Evolutionary conservation across 495 filamentous ascomycete genomes (phyloP), one percentile per base, ranked within the genome.

Genomic region (Chaetomidium leptoderma): DNA sequence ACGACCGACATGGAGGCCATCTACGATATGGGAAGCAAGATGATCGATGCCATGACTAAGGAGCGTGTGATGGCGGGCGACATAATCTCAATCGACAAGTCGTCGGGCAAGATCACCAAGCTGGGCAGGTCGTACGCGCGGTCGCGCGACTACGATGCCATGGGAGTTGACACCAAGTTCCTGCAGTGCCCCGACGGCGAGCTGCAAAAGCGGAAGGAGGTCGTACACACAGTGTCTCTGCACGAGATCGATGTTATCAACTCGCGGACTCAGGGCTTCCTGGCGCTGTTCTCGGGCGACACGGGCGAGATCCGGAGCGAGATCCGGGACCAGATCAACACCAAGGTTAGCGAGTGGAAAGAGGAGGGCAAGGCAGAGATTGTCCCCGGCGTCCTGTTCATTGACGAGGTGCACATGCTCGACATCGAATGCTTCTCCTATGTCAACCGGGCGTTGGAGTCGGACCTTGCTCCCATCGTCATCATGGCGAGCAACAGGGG

Each of bases 231-330:
- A 3, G 93, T 99, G 60, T 91, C 86, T 40, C 81, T 99, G 2
- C 93, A 99, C 74, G 93, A 99, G 72, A 97, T 99, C 66, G 93
- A 99, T 68, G 93, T 99, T 23, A 97, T 97, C 78, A 99, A 99
- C 75, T 96, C 91, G 32, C 83, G 93, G 39, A 95, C 93, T 43
- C 93, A 99, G 72, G 93, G 93, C 27, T 98, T 97, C 72, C 76
- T 96, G 32, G 92, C 92, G 9, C 86, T 97, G 9, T 97, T 97
- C 74, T 95, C 93, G 10, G 93, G 93, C 57, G 93, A 97, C 70
- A 99, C 95, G 2, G 95, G 95, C 70, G 93, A 99, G 81, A 97
- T 99, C 61, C 80, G 93, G 50, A 92, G 89, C 70, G 95, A 99
- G 72, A 91, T 97, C 55, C 84, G 93, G 33, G 92, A 97, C 64